A percentile compares a stretch with the other conserved stretches of the same genome.
Evolutionary conservation across 2,329 filamentous ascomycete species (phyloP).

Genomic region (Pseudofabraea citricarpa): DNA sequence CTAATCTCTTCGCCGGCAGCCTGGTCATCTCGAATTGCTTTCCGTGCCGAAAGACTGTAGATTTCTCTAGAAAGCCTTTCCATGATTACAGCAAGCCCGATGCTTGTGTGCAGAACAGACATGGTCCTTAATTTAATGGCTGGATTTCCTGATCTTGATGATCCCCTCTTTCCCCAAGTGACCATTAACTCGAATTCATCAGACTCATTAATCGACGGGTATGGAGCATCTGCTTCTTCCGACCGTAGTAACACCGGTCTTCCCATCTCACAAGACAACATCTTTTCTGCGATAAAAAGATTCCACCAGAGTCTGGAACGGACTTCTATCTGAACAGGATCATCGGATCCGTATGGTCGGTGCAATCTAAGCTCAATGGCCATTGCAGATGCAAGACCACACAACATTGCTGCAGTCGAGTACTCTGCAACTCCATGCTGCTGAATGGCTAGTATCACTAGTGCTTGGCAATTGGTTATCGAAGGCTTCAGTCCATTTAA

Average conservation of each 20-base stretch:
- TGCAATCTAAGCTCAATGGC: constrained; percentile 25
- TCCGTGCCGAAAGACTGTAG: constrained; percentile 22
- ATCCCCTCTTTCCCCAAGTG: constrained; percentile 2
- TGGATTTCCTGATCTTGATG: constrained; percentile 8
- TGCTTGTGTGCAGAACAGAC: constrained; percentile 22
- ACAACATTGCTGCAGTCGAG: constrained; percentile 22
- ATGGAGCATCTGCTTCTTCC: constrained; percentile 23
- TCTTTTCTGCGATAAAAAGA: constrained; percentile 26
- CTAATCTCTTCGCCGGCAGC: constrained; percentile 18
- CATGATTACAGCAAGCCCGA: constrained; percentile 17
- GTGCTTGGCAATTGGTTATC: constrained; percentile 23
- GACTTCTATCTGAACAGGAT: constrained; percentile 21
- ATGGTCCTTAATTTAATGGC: constrained; percentile 23
- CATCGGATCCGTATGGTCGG: constrained; percentile 14
- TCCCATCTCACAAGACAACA: constrained; percentile 24
- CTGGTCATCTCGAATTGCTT: constrained; percentile 21
- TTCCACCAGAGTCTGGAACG: constrained; percentile 27
- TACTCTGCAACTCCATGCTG: constrained; percentile 27
- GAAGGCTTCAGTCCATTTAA: constrained; percentile 19
- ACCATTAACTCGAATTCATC: constrained; percentile 28
- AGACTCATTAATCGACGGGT: constrained; percentile 22
- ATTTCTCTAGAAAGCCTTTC: constrained; percentile 21
- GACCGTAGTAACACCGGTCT: constrained; percentile 20
- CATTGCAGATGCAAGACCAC: constrained; percentile 23
- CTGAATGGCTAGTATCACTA: constrained; percentile 23